A percentile compares a stretch with the other conserved stretches of the same genome.
phyloP scores from a whole-genome alignment of 192 early-diverging fungal species.

The Entophlyctis luteolus region DNA sequence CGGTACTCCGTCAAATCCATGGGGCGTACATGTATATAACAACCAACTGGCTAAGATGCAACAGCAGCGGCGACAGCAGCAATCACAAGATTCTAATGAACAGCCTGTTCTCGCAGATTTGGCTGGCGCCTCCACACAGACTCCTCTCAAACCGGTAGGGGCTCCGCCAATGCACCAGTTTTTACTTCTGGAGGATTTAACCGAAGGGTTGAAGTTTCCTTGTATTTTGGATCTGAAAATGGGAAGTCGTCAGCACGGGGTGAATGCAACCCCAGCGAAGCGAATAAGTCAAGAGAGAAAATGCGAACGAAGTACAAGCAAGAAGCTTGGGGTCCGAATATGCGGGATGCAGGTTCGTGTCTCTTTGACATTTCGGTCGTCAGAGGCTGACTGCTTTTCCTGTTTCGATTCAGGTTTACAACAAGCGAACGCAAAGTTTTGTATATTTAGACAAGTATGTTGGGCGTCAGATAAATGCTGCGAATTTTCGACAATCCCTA shows the following conservation, averaged over 20 bases:
- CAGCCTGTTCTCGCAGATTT: not conserved
- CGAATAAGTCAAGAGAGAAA: constrained; percentile 83
- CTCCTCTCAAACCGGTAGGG: constrained; percentile 34
- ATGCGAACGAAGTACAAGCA: constrained; percentile 88
- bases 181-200: constrained; percentile 90
- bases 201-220: constrained; percentile 79
- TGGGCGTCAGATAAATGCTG: constrained; percentile 76
- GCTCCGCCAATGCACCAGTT: constrained; percentile 62
- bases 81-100: not conserved
- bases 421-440: constrained; percentile 65
- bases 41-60: constrained; percentile 34
- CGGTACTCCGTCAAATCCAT: constrained; percentile 43
- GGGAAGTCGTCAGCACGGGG: constrained; percentile 95
- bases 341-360: constrained; percentile 91
- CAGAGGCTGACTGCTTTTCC: not conserved
- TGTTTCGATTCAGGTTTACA: constrained; percentile 66
- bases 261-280: constrained; percentile 80
- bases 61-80: constrained; percentile 5
- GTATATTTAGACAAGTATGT: constrained; percentile 94
- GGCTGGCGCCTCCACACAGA: not conserved
- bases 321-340: constrained; percentile 85
- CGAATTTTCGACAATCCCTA: constrained; percentile 74
- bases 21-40: constrained; percentile 49
- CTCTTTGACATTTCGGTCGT: not conserved
- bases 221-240: constrained; percentile 98